A percentile compares a stretch with the other conserved stretches of the same genome.
Conservation (phyloP, 345 rosid genomes). For the Citrus trifoliata region DNA sequence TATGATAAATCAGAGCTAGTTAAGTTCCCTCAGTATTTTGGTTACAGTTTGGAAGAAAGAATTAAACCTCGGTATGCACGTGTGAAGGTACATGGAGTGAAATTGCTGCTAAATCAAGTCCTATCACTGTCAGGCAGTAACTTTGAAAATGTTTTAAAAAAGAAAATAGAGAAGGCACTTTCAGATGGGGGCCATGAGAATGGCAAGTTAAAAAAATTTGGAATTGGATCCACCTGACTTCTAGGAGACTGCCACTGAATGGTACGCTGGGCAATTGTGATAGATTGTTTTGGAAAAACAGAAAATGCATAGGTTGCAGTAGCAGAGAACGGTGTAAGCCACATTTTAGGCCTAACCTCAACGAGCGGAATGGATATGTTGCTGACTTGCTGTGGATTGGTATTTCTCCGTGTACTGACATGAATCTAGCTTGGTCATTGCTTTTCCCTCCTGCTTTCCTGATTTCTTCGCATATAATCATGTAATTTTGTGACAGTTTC, state of each 20-base stretch:
- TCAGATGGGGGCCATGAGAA: constrained; percentile 11
- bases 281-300: not conserved
- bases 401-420: not conserved
- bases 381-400: not conserved
- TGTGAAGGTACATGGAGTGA: constrained; percentile 61
- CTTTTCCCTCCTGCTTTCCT: not conserved
- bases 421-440: not conserved
- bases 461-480: not conserved
- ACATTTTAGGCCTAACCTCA: not conserved
- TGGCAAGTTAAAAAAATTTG: not conserved
- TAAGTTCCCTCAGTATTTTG: constrained; percentile 87
- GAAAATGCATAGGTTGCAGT: not conserved
- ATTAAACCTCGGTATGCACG: constrained; percentile 77
- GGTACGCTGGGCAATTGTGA: not conserved
- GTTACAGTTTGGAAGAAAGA: constrained; percentile 79
- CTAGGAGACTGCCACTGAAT: not conserved
- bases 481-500: not conserved
- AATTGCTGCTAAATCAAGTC: constrained; percentile 66
- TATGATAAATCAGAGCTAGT: constrained; percentile 71
- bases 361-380: not conserved
- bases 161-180: constrained; percentile 52
- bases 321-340: not conserved
- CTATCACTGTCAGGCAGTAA: constrained; percentile 52
- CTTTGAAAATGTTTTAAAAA: constrained; percentile 58
- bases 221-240: not conserved